Evolutionary conservation across 768 basidiomycete genomes (phyloP), one percentile per base, ranked within the genome.

Genomic region (Tremella mesenterica): DNA sequence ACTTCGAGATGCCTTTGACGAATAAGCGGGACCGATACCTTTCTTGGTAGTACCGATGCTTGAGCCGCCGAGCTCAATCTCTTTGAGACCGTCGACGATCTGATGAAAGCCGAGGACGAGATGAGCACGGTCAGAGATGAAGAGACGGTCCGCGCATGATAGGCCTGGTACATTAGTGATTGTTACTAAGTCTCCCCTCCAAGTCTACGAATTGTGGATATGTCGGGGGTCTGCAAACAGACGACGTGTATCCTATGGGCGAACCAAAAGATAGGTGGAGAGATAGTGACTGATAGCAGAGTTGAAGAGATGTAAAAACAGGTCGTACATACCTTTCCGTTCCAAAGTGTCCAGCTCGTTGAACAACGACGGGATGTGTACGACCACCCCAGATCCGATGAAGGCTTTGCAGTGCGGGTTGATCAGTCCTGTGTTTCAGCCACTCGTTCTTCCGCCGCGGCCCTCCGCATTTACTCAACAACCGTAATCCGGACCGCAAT

Each of bases 31-130:
- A 74, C 95, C 95, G 68, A 99, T 97, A 48, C 95, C 95, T 73
- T 84, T 89, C 81, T 87, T 91, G 45, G 95, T 99, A 29, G 95
- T 99, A 23, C 95, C 95, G 69, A 99, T 97, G n/a, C 58, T 64
- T 20, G 58, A 66, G 8, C 88, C 87, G 21, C 95, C 95, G 21
- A 97, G 81, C 72, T 97, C 95, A 33, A 90, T 88, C 73, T 99
- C 95, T 73, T 97, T 99, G 67, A 99, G 77, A 4, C 95, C 95
- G 70, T 99, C 95, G 26, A 97, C 95, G 67, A 97, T 96, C 77
- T 99, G 95, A 75, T 99, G 95, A 74, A 99, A 97, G 72, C 97
- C 95, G 68, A 99, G 91, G 29, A 99, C 95, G 56, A 99, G 83
- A 59, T 93, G 89, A 3, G 95, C 89, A 58, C 95, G 85, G 75